Percentiles rank a stretch among this genome's conserved stretches.
phyloP scores from a whole-genome alignment of 495 filamentous ascomycete genomes.

The Penicillium angulare region DNA sequence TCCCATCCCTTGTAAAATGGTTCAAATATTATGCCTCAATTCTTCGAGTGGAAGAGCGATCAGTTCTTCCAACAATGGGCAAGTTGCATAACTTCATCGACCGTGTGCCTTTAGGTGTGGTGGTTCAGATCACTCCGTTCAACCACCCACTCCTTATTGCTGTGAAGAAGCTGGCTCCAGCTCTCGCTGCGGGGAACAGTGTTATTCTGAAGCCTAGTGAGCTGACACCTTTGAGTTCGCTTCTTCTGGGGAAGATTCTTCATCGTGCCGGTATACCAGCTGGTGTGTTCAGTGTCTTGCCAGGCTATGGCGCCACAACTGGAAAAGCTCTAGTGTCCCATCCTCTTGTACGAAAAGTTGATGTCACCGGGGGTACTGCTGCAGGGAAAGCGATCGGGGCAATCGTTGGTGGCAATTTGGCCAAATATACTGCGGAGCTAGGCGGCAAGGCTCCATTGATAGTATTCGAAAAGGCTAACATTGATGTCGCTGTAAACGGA shows the following conservation, averaged over 20 bases:
- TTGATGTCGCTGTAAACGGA: constrained; percentile 54
- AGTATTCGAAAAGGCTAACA: constrained; percentile 50
- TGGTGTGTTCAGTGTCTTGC: constrained; percentile 57
- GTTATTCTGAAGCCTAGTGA: constrained; percentile 63
- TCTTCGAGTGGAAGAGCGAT: constrained; percentile 58
- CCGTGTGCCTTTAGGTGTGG: constrained; percentile 59
- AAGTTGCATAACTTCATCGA: constrained; percentile 61
- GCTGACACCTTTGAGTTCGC: constrained; percentile 56
- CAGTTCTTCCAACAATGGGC: constrained; percentile 58
- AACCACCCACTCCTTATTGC: constrained; percentile 64
- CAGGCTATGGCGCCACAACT: constrained; percentile 51
- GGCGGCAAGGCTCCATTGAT: constrained; percentile 61
- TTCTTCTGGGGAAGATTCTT: constrained; percentile 51
- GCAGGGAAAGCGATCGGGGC: constrained; percentile 48
- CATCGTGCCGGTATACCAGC: constrained; percentile 54
- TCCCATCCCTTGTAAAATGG: constrained; percentile 61
- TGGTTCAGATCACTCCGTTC: constrained; percentile 64
- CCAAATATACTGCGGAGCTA: constrained; percentile 56
- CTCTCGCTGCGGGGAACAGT: constrained; percentile 61
- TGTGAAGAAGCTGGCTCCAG: constrained; percentile 61
- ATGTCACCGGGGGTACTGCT: constrained; percentile 56
- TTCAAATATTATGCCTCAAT: constrained; percentile 62
- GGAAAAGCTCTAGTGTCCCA: constrained; percentile 55
- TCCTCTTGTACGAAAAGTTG: constrained; percentile 56
- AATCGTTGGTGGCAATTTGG: constrained; percentile 50